Percentiles rank a stretch among this genome's conserved stretches.
Conservation (phyloP, 495 filamentous ascomycete genomes). For the Penicillium dipodomyicola region DNA sequence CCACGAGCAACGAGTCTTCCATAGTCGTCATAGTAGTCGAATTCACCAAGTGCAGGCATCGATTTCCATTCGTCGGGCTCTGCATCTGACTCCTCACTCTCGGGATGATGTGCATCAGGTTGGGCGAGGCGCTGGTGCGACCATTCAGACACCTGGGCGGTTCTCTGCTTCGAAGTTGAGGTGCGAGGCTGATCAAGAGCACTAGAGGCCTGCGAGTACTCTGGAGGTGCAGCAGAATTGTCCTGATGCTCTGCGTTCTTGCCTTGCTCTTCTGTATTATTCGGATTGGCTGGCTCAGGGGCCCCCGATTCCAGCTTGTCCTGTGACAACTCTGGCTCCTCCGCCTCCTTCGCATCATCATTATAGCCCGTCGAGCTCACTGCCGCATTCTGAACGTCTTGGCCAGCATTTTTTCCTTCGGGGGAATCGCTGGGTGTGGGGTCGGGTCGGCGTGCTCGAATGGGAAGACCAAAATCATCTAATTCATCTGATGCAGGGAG, state of each 20-base stretch:
- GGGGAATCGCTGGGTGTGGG: slow-evolving; percentile 19
- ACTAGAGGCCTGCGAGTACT: slow-evolving; percentile 14
- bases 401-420: slow-evolving; percentile 20
- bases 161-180: slow-evolving; percentile 23
- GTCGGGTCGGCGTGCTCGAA: slow-evolving; percentile 31
- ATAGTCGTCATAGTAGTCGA: slow-evolving; percentile 94
- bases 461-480: slow-evolving; percentile 50
- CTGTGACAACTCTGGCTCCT: slow-evolving; percentile 5
- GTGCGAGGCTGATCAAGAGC: slow-evolving; percentile 15
- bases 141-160: slow-evolving; percentile 66
- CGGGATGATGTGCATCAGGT: slow-evolving; percentile 45
- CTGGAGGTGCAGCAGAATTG: slow-evolving; percentile 7
- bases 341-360: slow-evolving; percentile 3
- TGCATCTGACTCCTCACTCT: slow-evolving; percentile 42
- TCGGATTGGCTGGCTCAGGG: background rate
- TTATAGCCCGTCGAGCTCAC: slow-evolving; percentile 5
- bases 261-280: slow-evolving; percentile 4
- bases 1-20: slow-evolving; percentile 81
- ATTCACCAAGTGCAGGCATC: slow-evolving; percentile 90
- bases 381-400: slow-evolving; percentile 23
- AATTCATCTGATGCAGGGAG: slow-evolving; percentile 27
- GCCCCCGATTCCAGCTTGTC: background rate
- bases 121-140: slow-evolving; percentile 81
- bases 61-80: slow-evolving; percentile 76
- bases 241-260: slow-evolving; percentile 6